Base-by-base conservation (phyloP, 495 filamentous ascomycete genomes). In the Pyrenula massariospora region DNA sequence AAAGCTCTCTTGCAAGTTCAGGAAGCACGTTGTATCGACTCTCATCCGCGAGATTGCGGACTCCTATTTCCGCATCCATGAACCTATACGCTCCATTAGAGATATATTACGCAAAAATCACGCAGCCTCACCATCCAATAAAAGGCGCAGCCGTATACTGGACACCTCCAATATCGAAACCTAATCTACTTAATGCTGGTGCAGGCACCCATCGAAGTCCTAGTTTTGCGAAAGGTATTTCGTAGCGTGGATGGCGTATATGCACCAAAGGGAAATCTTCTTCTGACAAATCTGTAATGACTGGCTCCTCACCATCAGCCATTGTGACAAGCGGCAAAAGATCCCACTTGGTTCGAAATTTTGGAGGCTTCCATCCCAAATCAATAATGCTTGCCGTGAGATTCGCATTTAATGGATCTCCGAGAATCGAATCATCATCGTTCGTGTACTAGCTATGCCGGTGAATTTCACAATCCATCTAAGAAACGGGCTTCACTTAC, bases 61-160 rank as follows among this genome's bases (percentile, higher is more conserved):
- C 58, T 15, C 63, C 62, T 21, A 65, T 65, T 47, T 65, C 63
- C 21, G 63, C 63, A 53, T 65, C 63, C 63, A 65, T 61, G 25
- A 64, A 58, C n/a, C 57, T 62, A n/a, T 20, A 3, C 48, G 31
- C 12, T 42, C 21, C n/a, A 24, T 62, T 11, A 60, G 54, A 22
- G 20, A 21, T 1, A 1, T 10, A 3, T 10, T 12, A 31, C 25
- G 51, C 57, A n/a, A 52, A 65, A n/a, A n/a, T n/a, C n/a, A n/a
- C n/a, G n/a, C n/a, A n/a, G n/a, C n/a, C n/a, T n/a, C n/a, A n/a
- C 65, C 64, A 67, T 21, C 65, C 65, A 10, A 66, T 57, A 56
- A 67, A 67, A 48, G 65, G 65, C 22, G 65, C 54, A 11, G 63
- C 64, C 24, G 65, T 66, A 24, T 67, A 67, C 49, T 67, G 65